Base-by-base conservation (phyloP, 441 rosid genomes). In the Manihot esculenta region DNA sequence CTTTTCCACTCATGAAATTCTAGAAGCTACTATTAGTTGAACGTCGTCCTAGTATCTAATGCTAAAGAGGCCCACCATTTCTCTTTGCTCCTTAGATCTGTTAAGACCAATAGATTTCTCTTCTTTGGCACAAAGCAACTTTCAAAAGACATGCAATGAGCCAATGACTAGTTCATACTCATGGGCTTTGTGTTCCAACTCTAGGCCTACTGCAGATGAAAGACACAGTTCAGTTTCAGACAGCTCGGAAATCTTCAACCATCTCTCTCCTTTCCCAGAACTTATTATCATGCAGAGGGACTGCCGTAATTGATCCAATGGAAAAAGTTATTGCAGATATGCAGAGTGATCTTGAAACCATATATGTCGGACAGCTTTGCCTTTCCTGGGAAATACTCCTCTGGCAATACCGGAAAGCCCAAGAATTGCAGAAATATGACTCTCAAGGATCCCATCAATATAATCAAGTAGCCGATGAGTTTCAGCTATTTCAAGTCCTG, bases 321-420 rank as follows among this genome's bases (percentile, higher is more conserved):
- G 77, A 58, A 64, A 82, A 82, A 77, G 71, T 86, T 30, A 72
- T 81, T 65, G 84, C 68, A 54, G 88, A 86, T 13, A 66, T 85
- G 58, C 74, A 77, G 0, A 76, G 56, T 72, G 89, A 87, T 69
- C 83, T 88, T 41, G 94, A 93, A 60, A 76, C 74, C 42, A 89
- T 90, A 21, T 93, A 87, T n/a, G 86, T 90, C 56, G 90, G 96
- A 62, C 93, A 90, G 27, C 41, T 84, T 62, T 90, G 98, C 71
- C 87, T 90, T 50, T 90, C 92, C 5, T 93, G 98, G 95, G 97
- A 86, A 77, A 84, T 90, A 20, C 88, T 93, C 51, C 81, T 64
- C 64, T 90, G 95, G 98, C 92, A 90, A 67, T 88, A 82, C 69
- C 38, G 64, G 3, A 89, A 90, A 79, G 74, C 78, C 18, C 75